phyloP scores from a whole-genome alignment of 1,139 yeast genomes.

The Candida sojae region DNA sequence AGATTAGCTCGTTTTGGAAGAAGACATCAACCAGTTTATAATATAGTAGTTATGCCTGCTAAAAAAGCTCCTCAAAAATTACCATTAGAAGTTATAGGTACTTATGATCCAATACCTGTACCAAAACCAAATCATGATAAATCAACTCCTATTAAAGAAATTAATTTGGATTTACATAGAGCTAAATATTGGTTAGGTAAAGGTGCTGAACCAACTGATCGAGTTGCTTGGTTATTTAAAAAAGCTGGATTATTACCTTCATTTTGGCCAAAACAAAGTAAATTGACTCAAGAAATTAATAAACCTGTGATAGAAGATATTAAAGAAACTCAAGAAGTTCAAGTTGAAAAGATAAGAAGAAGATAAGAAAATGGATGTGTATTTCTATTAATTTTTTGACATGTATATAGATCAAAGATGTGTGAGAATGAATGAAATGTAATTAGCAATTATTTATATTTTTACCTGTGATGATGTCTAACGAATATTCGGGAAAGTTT shows the following conservation, averaged over 20 bases:
- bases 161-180: conserved; percentile 81
- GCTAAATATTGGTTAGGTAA: conserved; percentile 98
- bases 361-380: conserved; percentile 23
- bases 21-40: conserved; percentile 82
- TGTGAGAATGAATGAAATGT: not conserved
- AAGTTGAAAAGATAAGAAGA: conserved; percentile 33
- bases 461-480: not conserved
- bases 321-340: conserved; percentile 34
- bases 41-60: conserved; percentile 84
- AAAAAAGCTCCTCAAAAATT: conserved; percentile 74
- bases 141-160: conserved; percentile 52
- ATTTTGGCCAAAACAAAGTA: conserved; percentile 62
- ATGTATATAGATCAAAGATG: conserved; percentile 1
- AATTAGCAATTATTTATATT: not conserved
- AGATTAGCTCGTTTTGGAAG: conserved; percentile 94
- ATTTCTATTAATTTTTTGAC: not conserved
- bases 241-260: conserved; percentile 78
- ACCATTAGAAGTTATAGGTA: conserved; percentile 95
- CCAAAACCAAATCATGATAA: conserved; percentile 50
- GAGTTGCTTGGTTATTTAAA: conserved; percentile 75
- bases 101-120: conserved; percentile 82
- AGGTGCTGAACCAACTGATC: conserved; percentile 94
- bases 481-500: not conserved
- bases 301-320: conserved; percentile 30
- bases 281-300: conserved; percentile 35